These are phyloP conservation scores for Pugionium cornutum DNA, from an alignment of 345 rosid genomes.

Conservation along the genomic window DNA sequence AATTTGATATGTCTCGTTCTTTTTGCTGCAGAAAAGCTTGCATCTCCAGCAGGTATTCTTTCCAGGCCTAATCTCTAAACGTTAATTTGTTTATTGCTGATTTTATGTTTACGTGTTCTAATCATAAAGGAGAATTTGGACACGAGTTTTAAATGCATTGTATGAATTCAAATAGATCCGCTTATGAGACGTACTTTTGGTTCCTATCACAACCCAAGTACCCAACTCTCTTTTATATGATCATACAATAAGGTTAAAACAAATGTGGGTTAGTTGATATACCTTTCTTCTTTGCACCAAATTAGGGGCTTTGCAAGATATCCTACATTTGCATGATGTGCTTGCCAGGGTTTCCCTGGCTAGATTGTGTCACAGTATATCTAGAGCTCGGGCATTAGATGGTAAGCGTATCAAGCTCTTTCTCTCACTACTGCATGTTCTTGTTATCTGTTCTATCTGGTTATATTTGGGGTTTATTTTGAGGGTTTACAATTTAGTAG, in stretches of 20 bases:
- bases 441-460: constrained; percentile 15
- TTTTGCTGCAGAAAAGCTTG: constrained; percentile 82
- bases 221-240: constrained; percentile 18
- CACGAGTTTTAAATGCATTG: constrained; percentile 13
- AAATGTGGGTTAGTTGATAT: constrained; percentile 25
- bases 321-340: constrained; percentile 98
- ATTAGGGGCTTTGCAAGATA: constrained; percentile 98
- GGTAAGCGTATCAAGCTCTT: constrained; percentile 51
- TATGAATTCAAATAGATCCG: constrained; percentile 1
- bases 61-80: constrained; percentile 23
- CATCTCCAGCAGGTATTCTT: constrained; percentile 73
- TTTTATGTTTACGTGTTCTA: constrained; percentile 23
- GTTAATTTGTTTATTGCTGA: constrained; percentile 2
- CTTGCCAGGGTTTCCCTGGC: constrained; percentile 97
- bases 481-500: constrained; percentile 24
- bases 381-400: constrained; percentile 94
- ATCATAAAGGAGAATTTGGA: constrained; percentile 20
- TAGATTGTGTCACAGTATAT: constrained; percentile 82
- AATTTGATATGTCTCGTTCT: constrained; percentile 32
- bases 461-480: background rate
- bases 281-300: constrained; percentile 31
- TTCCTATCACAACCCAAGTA: constrained; percentile 16
- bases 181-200: constrained; percentile 9
- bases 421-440: constrained; percentile 22
- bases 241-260: constrained; percentile 1